These are phyloP conservation scores for Xylaria sp. DNA, from an alignment of 2,329 filamentous ascomycete genomes.

Conservation along the genomic window DNA sequence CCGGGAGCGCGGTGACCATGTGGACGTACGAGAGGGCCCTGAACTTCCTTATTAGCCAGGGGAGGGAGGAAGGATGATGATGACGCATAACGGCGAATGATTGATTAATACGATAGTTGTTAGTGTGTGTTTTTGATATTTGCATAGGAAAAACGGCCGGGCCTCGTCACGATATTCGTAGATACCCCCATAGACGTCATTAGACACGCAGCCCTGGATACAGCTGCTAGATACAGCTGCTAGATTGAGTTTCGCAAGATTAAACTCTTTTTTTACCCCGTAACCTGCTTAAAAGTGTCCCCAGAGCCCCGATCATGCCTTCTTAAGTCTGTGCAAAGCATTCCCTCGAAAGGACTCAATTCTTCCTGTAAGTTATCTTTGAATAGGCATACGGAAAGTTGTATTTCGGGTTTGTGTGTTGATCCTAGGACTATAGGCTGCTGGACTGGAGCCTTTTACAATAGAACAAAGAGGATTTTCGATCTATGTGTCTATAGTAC, in stretches of 20 bases:
- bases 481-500: conserved; percentile 36
- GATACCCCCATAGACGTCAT: conserved; percentile 17
- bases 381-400: neutral
- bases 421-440: neutral
- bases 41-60: conserved; percentile 52
- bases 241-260: conserved; percentile 1
- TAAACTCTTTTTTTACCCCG: neutral
- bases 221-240: conserved; percentile 4
- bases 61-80: conserved; percentile 34
- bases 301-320: neutral
- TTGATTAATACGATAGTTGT: neutral
- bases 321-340: neutral
- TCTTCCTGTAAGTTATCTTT: neutral
- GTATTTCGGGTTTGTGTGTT: neutral
- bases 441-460: neutral
- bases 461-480: conserved; percentile 22
- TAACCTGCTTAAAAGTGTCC: neutral
- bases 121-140: no score
- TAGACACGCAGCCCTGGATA: conserved; percentile 8
- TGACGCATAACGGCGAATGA: conserved; percentile 1
- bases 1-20: conserved; percentile 89
- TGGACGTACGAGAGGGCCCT: conserved; percentile 89
- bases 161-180: conserved; percentile 8
- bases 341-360: neutral
- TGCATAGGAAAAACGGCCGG: neutral